Conservation (phyloP, 2,329 filamentous ascomycete species). For the Exserohilum rostratum region DNA sequence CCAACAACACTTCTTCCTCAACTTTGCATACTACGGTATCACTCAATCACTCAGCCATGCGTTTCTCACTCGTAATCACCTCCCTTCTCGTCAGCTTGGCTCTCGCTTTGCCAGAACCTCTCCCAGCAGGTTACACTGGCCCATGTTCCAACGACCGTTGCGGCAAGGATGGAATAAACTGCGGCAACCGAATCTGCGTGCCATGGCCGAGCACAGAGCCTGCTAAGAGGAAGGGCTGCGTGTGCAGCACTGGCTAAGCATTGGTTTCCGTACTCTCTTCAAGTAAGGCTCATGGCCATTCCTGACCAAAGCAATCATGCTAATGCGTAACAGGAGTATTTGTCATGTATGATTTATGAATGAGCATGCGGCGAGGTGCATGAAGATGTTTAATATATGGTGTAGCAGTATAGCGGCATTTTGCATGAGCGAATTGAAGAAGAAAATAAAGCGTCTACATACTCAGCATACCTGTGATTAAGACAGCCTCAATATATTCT, state of each 20-base stretch:
- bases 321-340: no score
- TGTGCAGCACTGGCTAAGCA: constrained; percentile 18
- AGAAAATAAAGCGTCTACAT: no score
- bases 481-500: no score
- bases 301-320: no score
- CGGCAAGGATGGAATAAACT: constrained; percentile 14
- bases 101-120: constrained; percentile 29
- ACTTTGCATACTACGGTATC: no score
- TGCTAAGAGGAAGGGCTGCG: constrained; percentile 21
- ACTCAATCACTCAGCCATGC: constrained; percentile 15
- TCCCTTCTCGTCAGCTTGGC: constrained; percentile 23
- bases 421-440: no score
- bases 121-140: constrained; percentile 27
- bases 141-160: constrained; percentile 22
- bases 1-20: neutral
- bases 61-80: constrained; percentile 19
- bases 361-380: no score
- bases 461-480: no score
- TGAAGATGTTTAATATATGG: no score
- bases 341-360: no score
- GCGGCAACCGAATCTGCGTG: constrained; percentile 16
- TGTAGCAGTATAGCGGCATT: no score
- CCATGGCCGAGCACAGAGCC: constrained; percentile 18
- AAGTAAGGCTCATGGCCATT: no score
- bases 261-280: neutral